Conservation (phyloP, 1,284 basidiomycete species). For the Flammula alnicola region DNA sequence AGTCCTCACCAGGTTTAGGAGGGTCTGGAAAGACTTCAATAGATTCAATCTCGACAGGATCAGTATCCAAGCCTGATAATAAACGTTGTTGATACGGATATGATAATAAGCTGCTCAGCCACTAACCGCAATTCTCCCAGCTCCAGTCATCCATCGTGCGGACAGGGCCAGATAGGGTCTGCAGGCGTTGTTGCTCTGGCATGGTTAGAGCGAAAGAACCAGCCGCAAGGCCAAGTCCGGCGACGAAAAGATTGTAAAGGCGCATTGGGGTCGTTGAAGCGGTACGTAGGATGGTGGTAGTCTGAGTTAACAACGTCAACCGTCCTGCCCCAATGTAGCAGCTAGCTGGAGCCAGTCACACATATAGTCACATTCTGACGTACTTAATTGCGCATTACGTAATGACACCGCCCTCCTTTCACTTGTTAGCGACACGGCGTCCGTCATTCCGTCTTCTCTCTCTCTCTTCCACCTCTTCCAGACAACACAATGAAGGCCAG, state of each 20-base stretch:
- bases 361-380: constrained; percentile 10
- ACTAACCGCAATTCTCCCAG: constrained; percentile 65
- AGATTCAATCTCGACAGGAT: constrained; percentile 63
- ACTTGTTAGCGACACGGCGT: constrained; percentile 6
- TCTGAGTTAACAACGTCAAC: constrained; percentile 1
- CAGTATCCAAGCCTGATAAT: constrained; percentile 47
- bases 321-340: constrained; percentile 1
- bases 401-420: constrained; percentile 23
- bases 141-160: constrained; percentile 52
- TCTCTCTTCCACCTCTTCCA: no score
- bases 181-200: constrained; percentile 39
- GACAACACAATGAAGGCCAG: constrained; percentile 39
- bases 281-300: constrained; percentile 18
- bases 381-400: constrained; percentile 24
- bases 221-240: constrained; percentile 35
- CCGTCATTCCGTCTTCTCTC: constrained; percentile 17
- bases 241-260: constrained; percentile 25
- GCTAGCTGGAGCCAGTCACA: not conserved
- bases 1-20: constrained; percentile 78
- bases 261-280: constrained; percentile 26
- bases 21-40: constrained; percentile 81
- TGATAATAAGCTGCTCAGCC: not conserved
- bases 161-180: constrained; percentile 33
- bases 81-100: constrained; percentile 7
- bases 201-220: constrained; percentile 38